A percentile compares a stretch with the other conserved stretches of the same genome.
Evolutionary conservation across 2,329 filamentous ascomycete genomes (phyloP).

Genomic region (Raffaelea deltoideospora): DNA sequence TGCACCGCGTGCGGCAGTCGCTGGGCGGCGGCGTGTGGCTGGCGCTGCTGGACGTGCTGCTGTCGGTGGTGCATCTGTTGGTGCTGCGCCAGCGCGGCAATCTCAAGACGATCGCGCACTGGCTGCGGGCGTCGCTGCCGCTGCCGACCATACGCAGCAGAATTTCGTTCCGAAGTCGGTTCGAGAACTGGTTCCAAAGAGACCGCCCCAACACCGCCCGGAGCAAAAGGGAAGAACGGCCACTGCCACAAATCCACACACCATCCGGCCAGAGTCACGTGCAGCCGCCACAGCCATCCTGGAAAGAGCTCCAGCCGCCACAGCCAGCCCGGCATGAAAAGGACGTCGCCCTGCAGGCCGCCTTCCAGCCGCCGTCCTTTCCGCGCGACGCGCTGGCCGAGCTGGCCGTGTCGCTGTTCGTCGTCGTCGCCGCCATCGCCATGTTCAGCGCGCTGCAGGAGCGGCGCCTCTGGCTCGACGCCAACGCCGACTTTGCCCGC

Average conservation of each 20-base stretch:
- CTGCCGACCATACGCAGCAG: too few species aligned
- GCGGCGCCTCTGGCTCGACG: slow-evolving; percentile 7
- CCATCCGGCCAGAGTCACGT: too few species aligned
- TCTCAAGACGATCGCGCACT: not conserved
- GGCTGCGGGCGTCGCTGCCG: not conserved
- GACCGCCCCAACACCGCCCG: too few species aligned
- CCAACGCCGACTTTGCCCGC: slow-evolving; percentile 4
- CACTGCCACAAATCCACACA: too few species aligned
- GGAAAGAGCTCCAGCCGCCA: not conserved
- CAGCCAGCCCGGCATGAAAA: too few species aligned
- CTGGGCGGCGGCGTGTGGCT: not conserved
- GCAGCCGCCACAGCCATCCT: too few species aligned
- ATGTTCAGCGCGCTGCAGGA: slow-evolving; percentile 1
- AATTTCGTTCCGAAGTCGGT: too few species aligned
- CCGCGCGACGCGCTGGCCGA: slow-evolving; percentile 4
- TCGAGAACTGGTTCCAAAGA: too few species aligned
- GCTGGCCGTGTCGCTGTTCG: not conserved
- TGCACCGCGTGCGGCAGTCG: not conserved
- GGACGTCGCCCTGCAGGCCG: too few species aligned
- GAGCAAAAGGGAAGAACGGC: too few species aligned
- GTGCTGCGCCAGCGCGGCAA: not conserved
- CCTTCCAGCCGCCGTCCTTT: not conserved
- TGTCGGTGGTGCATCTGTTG: not conserved
- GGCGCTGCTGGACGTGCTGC: not conserved
- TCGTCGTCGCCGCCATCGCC: not conserved